Evolutionary conservation across 108 stramenopile species (phyloP).

Genomic region (Nitzschia sp.): DNA sequence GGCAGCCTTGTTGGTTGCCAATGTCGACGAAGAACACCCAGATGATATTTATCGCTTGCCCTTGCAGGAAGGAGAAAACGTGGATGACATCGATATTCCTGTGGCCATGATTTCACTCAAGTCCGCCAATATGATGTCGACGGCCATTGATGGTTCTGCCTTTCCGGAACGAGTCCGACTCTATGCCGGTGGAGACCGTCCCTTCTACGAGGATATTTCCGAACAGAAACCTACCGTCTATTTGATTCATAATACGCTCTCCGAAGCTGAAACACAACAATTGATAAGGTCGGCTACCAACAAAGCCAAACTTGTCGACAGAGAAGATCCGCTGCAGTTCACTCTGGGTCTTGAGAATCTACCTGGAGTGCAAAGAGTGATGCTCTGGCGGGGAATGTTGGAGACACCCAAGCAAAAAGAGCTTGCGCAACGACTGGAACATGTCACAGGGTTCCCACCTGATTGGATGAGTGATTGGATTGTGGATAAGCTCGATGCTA

Average conservation of each 20-base stretch:
- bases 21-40: conserved; percentile 70
- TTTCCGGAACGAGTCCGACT: conserved; percentile 65
- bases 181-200: conserved; percentile 86
- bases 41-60: conserved; percentile 81
- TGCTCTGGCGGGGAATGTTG: conserved; percentile 78
- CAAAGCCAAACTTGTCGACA: conserved; percentile 41
- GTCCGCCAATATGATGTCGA: conserved; percentile 81
- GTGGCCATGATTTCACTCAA: conserved; percentile 85
- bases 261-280: conserved; percentile 62
- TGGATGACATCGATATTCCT: conserved; percentile 81
- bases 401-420: conserved; percentile 61
- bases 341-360: conserved; percentile 37
- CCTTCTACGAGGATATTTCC: conserved; percentile 89
- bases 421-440: conserved; percentile 84
- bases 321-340: conserved; percentile 55
- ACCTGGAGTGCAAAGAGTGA: conserved; percentile 54
- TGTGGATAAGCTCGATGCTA: conserved; percentile 59
- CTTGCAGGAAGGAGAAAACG: conserved; percentile 54
- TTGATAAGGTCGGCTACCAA: conserved; percentile 50
- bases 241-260: conserved; percentile 86
- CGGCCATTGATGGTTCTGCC: conserved; percentile 60
- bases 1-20: conserved; percentile 83
- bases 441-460: conserved; percentile 82
- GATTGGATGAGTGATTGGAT: conserved; percentile 80
- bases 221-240: conserved; percentile 65